Conservation (phyloP, 1,139 yeast genomes). For the Eremothecium sinecaudum region DNA sequence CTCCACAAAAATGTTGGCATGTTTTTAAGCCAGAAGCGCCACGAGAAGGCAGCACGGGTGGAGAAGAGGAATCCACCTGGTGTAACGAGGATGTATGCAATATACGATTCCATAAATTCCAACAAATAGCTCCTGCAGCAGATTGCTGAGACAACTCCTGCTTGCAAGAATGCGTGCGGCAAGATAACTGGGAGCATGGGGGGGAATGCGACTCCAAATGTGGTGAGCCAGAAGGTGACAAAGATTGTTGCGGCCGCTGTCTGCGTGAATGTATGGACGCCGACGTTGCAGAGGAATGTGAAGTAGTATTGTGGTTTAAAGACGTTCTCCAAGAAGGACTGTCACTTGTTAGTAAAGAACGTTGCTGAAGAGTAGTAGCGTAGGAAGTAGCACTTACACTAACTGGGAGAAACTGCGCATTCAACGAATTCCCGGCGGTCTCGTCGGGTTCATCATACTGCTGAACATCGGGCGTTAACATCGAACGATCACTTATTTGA, state of each 20-base stretch:
- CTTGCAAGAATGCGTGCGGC: constrained; percentile 4
- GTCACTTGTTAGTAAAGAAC: neutral
- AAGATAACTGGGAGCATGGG: constrained; percentile 2
- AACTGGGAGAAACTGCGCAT: constrained; percentile 3
- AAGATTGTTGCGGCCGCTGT: constrained; percentile 1
- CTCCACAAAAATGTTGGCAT: constrained; percentile 3
- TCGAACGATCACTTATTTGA: too few relatives aligned
- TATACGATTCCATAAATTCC: constrained; percentile 4
- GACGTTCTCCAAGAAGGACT: constrained; percentile 1
- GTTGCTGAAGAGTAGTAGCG: too few relatives aligned
- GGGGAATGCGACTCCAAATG: constrained; percentile 3
- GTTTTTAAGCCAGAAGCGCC: constrained; percentile 2
- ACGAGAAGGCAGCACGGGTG: constrained; percentile 1
- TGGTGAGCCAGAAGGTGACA: constrained; percentile 4
- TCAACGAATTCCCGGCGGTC: too few relatives aligned
- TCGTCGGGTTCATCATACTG: too few relatives aligned
- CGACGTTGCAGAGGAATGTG: constrained; percentile 1
- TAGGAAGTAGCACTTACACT: too few relatives aligned
- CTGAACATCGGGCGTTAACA: too few relatives aligned
- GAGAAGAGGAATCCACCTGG: constrained; percentile 1
- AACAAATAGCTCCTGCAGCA: constrained; percentile 4
- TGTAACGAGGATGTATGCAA: constrained; percentile 2
- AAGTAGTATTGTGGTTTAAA: constrained; percentile 2
- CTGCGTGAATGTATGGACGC: constrained; percentile 2
- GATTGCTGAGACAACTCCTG: neutral